Conservation (phyloP, 2,329 filamentous ascomycete species). For the Aspergillus eucalypticola region DNA sequence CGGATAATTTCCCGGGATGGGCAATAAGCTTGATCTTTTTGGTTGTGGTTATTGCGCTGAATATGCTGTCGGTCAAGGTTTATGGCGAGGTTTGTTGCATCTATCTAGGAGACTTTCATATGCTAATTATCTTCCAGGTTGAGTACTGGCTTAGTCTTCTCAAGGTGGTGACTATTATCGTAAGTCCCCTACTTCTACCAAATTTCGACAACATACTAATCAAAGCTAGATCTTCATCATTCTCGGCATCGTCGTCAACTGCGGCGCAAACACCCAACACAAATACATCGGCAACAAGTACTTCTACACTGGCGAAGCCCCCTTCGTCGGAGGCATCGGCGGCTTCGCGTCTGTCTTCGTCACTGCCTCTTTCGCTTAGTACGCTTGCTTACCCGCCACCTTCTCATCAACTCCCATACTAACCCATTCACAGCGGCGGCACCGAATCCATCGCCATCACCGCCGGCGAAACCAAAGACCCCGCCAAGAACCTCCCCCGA, state of each 20-base stretch:
- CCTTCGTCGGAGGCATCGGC: constrained; percentile 65
- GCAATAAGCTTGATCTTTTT: constrained; percentile 64
- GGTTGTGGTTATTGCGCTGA: constrained; percentile 55
- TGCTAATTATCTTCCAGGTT: constrained; percentile 24
- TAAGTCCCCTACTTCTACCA: constrained; percentile 24
- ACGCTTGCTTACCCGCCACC: constrained; percentile 18
- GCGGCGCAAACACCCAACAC: constrained; percentile 56
- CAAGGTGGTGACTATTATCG: constrained; percentile 45
- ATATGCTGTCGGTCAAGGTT: constrained; percentile 54
- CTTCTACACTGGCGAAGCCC: constrained; percentile 61
- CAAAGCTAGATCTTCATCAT: constrained; percentile 59
- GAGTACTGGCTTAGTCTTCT: constrained; percentile 46
- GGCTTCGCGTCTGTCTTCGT: constrained; percentile 67
- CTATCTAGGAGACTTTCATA: background rate
- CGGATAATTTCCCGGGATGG: constrained; percentile 63
- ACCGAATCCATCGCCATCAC: constrained; percentile 68
- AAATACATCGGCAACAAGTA: constrained; percentile 60
- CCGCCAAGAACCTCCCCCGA: constrained; percentile 60
- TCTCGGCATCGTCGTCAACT: constrained; percentile 61
- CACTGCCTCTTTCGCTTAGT: constrained; percentile 62
- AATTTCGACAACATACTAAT: constrained; percentile 38
- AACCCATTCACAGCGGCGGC: constrained; percentile 46
- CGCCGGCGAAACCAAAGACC: constrained; percentile 65
- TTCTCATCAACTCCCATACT: constrained; percentile 11
- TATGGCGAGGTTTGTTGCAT: constrained; percentile 53